These are phyloP conservation scores for Saccharum officinarum DNA, from an alignment of 176 grass and related monocot species.

Conservation along the genomic window DNA sequence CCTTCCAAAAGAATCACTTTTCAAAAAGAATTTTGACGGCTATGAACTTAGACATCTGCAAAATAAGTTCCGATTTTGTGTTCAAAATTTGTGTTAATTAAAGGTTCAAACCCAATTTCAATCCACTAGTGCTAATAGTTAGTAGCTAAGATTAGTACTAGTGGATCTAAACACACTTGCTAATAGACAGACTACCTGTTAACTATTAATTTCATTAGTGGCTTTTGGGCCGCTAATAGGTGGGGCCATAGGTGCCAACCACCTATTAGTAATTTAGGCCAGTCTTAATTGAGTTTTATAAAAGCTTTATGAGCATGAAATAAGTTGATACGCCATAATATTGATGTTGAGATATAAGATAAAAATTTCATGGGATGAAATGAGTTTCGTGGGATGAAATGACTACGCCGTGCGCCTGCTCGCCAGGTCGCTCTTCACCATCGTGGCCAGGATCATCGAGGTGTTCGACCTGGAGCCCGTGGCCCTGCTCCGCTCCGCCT, in stretches of 20 bases:
- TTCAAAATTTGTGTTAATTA: neutral
- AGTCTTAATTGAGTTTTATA: too few relatives aligned
- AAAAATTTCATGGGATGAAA: too few relatives aligned
- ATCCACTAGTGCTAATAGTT: neutral
- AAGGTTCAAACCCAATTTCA: neutral
- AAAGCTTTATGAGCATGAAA: too few relatives aligned
- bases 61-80: neutral
- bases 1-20: neutral
- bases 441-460: slow-evolving; percentile 49
- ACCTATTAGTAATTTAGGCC: too few relatives aligned
- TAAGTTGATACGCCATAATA: too few relatives aligned
- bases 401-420: slow-evolving; percentile 80
- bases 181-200: too few relatives aligned
- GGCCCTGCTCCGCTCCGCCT: neutral
- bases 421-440: slow-evolving; percentile 76
- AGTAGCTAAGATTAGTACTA: neutral
- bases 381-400: too few relatives aligned
- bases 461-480: slow-evolving; percentile 52
- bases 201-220: too few relatives aligned
- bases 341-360: too few relatives aligned
- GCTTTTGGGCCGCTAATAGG: too few relatives aligned
- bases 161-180: neutral
- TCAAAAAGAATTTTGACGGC: neutral
- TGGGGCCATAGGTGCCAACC: too few relatives aligned
- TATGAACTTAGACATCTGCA: neutral